Evolutionary conservation across 2,329 filamentous ascomycete genomes (phyloP), one percentile per base, ranked within the genome.

Genomic region (Botrytis squamosa): DNA sequence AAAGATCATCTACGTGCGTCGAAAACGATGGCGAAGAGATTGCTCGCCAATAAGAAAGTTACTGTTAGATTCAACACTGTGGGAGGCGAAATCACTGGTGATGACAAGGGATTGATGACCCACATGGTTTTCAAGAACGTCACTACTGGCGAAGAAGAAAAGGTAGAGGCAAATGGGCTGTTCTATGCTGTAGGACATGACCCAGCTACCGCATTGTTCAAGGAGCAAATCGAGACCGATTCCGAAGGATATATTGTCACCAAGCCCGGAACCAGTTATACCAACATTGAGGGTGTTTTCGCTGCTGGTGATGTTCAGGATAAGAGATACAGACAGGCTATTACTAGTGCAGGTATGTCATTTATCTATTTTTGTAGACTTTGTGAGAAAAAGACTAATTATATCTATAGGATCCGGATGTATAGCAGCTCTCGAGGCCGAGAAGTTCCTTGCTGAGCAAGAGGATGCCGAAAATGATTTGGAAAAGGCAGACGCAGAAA

Each of bases 161-260:
- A 91, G n/a, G 85, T 98, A 67, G 90, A 94, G 78, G 95, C 95
- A 69, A 97, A 92, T 83, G 96, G 96, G 42, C 87, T 99, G 38
- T 99, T 99, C 85, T 99, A 99, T 84, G 96, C 97, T 80, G 92
- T 99, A 71, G 96, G 96, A 38, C 96, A 99, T 85, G 95, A 98
- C 82, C 96, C 96, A 20, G 97, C 96, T 67, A 98, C 94, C 0
- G 81, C 84, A n/a, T 87, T 99, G 59, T 92, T 99, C 84, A 97
- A 96, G 88, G 94, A 89, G 70, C 94, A 98, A 85, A 81, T 99
- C 75, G 88, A 96, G 76, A 93, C 92, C 80, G 97, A 99, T 81
- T 88, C 89, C 76, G 95, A 99, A 76, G 94, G 94, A 36, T 99
- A 99, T 84, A 90, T 99, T 74, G 83, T 94, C 79, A 99, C 96